Evolutionary conservation across 225 moss, liverwort and hornwort genomes (phyloP).

Genomic region (Sphagnum contortum): DNA sequence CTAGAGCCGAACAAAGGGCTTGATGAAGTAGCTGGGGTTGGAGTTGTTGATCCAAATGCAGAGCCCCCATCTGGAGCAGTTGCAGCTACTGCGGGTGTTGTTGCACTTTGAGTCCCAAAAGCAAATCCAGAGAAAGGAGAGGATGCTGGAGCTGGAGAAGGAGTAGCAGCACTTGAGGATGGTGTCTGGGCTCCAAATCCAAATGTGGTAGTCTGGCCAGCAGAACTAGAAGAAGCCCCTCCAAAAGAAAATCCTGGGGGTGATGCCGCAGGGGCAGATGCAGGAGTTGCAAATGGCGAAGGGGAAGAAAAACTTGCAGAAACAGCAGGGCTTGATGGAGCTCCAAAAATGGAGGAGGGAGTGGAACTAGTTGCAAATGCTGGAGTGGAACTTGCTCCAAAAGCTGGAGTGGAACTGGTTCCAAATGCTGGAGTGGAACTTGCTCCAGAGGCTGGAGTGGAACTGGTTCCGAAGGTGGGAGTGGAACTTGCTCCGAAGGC

Average conservation of each 20-base stretch:
- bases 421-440: too few species aligned
- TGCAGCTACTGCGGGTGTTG: constrained; percentile 11
- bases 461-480: not conserved
- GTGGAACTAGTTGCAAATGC: constrained; percentile 21
- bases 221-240: not conserved
- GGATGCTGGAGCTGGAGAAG: constrained; percentile 11
- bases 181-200: constrained; percentile 19
- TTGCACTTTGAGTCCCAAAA: constrained; percentile 23
- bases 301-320: constrained; percentile 10
- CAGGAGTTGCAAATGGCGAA: constrained; percentile 16
- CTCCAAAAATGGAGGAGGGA: constrained; percentile 19
- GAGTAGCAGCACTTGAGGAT: constrained; percentile 4
- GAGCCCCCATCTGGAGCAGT: constrained; percentile 21
- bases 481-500: not conserved
- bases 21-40: constrained; percentile 21
- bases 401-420: constrained; percentile 9
- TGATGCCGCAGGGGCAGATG: constrained; percentile 23
- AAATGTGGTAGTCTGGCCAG: constrained; percentile 15
- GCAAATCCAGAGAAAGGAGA: constrained; percentile 35
- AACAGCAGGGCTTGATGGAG: constrained; percentile 18
- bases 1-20: constrained; percentile 26
- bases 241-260: constrained; percentile 38
- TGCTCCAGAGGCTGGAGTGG: constrained; percentile 13
- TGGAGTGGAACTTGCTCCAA: constrained; percentile 18
- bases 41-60: constrained; percentile 18